Evolutionary conservation across 2,329 filamentous ascomycete species (phyloP).

Genomic region (Neophaeococcomyces mojaviensis): DNA sequence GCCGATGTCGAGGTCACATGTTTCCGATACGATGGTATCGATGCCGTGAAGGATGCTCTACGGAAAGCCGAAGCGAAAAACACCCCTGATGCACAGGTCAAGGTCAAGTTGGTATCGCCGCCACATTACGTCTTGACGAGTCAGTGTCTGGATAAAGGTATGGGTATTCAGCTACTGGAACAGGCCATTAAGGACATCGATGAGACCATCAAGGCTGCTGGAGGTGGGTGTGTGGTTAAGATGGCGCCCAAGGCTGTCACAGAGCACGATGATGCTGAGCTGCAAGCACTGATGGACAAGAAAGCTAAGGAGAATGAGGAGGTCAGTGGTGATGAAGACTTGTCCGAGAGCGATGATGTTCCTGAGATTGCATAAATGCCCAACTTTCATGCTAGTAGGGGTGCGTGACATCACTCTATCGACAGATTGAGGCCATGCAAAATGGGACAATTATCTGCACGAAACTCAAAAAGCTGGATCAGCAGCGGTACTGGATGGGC

Average conservation of each 20-base stretch:
- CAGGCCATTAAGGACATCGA: conserved; percentile 84
- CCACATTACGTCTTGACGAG: conserved; percentile 94
- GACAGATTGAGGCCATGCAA: no score
- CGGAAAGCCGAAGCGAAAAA: conserved; percentile 87
- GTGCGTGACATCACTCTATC: no score
- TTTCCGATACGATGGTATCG: conserved; percentile 95
- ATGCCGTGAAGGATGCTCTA: conserved; percentile 90
- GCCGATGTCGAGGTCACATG: conserved; percentile 95
- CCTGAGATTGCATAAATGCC: conserved; percentile 22
- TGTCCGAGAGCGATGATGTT: conserved; percentile 91
- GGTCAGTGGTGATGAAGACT: conserved; percentile 93
- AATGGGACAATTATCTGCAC: no score
- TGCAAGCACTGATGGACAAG: conserved; percentile 99
- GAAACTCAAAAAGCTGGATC: no score
- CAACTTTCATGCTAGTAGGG: background rate
- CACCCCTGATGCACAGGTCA: conserved; percentile 87
- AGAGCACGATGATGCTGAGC: conserved; percentile 93
- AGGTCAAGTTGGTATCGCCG: conserved; percentile 96
- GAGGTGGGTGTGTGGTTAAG: conserved; percentile 79
- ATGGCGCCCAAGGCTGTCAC: conserved; percentile 99
- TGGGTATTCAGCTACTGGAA: conserved; percentile 76
- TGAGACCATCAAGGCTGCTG: conserved; percentile 66
- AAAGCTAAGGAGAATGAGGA: conserved; percentile 95
- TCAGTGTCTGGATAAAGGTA: conserved; percentile 86
- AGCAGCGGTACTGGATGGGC: no score